A percentile compares a stretch with the other conserved stretches of the same genome.
phyloP scores from a whole-genome alignment of 225 moss, liverwort and hornwort genomes.

The Climacium dendroides region DNA sequence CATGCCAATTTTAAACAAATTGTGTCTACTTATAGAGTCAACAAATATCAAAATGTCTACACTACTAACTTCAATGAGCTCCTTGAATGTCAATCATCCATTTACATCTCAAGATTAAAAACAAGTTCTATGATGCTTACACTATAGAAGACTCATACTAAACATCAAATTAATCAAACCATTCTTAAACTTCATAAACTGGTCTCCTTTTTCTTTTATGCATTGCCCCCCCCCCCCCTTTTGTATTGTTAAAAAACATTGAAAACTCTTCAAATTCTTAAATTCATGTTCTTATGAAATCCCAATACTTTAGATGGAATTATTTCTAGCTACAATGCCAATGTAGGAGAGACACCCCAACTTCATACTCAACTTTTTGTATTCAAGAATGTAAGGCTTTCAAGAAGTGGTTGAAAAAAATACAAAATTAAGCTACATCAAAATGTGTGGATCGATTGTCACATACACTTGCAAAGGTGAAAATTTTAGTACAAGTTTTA shows the following conservation, averaged over 20 bases:
- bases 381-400: neutral
- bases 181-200: neutral
- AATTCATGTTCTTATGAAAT: neutral
- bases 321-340: neutral
- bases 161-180: neutral
- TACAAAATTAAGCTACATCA: neutral
- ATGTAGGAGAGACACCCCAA: neutral
- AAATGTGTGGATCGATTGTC: neutral
- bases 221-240: fast-evolving
- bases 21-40: neutral
- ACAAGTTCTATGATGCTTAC: too few relatives aligned
- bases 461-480: fast-evolving
- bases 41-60: neutral
- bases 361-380: neutral
- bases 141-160: neutral
- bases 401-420: neutral
- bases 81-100: too few relatives aligned
- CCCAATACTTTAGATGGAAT: neutral
- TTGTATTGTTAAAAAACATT: neutral
- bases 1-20: too few relatives aligned
- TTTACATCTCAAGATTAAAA: too few relatives aligned
- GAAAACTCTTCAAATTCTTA: neutral
- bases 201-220: neutral
- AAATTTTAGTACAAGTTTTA: neutral
- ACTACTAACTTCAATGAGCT: neutral